Conservation (phyloP, 75 land plant genomes). For the Pseudotsuga menziesii region DNA sequence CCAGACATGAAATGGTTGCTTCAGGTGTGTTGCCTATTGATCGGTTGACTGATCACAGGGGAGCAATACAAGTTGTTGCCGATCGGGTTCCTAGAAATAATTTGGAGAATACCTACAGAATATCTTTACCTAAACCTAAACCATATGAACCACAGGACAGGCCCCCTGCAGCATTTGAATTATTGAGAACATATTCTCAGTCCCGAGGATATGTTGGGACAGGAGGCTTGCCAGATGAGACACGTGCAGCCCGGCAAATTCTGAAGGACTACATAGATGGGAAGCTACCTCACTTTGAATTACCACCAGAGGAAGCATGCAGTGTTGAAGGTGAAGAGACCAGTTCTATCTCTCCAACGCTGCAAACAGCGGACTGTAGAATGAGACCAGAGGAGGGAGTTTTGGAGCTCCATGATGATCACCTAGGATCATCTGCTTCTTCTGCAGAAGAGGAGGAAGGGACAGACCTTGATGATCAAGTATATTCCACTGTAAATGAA, state of each 20-base stretch:
- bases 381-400: slow-evolving; percentile 3
- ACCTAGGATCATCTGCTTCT: slow-evolving; percentile 5
- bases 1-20: slow-evolving; percentile 92
- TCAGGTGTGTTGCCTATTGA: slow-evolving; percentile 95
- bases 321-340: slow-evolving; percentile 22
- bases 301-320: slow-evolving; percentile 53
- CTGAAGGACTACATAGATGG: slow-evolving; percentile 93
- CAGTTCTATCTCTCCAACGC: slow-evolving; percentile 3
- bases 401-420: slow-evolving; percentile 19
- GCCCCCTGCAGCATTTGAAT: slow-evolving; percentile 77
- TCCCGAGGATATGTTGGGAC: slow-evolving; percentile 89
- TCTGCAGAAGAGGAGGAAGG: background rate
- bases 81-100: slow-evolving; percentile 57
- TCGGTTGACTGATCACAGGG: slow-evolving; percentile 85
- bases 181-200: slow-evolving; percentile 71
- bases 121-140: slow-evolving; percentile 78
- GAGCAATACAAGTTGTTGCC: slow-evolving; percentile 89
- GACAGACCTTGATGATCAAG: slow-evolving; percentile 12
- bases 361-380: slow-evolving; percentile 11
- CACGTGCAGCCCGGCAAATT: slow-evolving; percentile 76
- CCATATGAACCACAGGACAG: slow-evolving; percentile 80
- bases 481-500: background rate
- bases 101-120: slow-evolving; percentile 63
- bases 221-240: slow-evolving; percentile 95
- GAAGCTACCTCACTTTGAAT: slow-evolving; percentile 74